A percentile compares a stretch with the other conserved stretches of the same genome.
These are phyloP conservation scores for Aspergillus quadricinctus DNA, from an alignment of 2,329 filamentous ascomycete species.

Conservation along the genomic window DNA sequence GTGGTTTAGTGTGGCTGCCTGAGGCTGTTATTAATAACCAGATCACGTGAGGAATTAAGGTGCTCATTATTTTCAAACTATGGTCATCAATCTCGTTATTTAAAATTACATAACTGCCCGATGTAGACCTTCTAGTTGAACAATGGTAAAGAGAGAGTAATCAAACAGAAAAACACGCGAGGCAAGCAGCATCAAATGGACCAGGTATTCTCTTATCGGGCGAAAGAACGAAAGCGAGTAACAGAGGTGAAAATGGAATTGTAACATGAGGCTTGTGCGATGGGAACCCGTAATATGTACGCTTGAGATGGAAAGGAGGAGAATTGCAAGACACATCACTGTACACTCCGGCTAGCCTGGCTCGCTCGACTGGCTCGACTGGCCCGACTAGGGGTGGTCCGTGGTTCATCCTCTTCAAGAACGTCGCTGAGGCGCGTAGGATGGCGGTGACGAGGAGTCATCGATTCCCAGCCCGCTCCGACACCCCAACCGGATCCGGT, in stretches of 20 bases:
- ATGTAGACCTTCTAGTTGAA: slow-evolving; percentile 1
- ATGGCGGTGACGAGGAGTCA: slow-evolving; percentile 73
- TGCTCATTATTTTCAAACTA: neutral
- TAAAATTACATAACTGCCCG: slow-evolving; percentile 20
- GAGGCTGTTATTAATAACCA: neutral
- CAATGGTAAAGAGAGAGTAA: slow-evolving; percentile 1
- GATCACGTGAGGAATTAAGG: slow-evolving; percentile 6
- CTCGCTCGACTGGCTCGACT: slow-evolving; percentile 43
- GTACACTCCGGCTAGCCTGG: slow-evolving; percentile 43
- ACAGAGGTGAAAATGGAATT: slow-evolving; percentile 3
- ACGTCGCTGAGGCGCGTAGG: slow-evolving; percentile 86
- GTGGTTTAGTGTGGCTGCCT: slow-evolving; percentile 17
- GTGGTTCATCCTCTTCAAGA: slow-evolving; percentile 77
- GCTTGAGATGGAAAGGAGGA: neutral
- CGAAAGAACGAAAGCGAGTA: slow-evolving; percentile 2
- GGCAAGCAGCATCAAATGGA: neutral
- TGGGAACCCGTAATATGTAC: slow-evolving; percentile 10
- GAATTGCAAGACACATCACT: slow-evolving; percentile 13
- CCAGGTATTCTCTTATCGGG: slow-evolving; percentile 3
- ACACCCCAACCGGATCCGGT: slow-evolving; percentile 62
- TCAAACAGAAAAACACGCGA: neutral
- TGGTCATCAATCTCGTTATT: slow-evolving; percentile 6
- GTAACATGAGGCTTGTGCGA: slow-evolving; percentile 1
- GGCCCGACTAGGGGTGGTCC: slow-evolving; percentile 64
- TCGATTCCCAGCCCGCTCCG: slow-evolving; percentile 67